These are phyloP conservation scores for Bipolaris cookei DNA, from an alignment of 2,329 filamentous ascomycete species.

Conservation along the genomic window DNA sequence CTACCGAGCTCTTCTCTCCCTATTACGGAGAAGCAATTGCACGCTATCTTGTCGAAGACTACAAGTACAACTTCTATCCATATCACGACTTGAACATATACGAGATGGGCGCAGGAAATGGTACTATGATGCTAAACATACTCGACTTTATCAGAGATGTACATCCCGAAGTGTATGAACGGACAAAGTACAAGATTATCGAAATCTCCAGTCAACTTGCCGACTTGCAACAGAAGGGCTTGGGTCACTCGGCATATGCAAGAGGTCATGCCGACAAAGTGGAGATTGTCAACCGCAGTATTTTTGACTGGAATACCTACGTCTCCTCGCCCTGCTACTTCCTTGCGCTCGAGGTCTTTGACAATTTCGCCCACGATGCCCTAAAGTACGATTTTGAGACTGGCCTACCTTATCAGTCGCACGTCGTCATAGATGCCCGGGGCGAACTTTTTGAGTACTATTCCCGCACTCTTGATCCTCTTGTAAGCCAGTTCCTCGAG, in stretches of 20 bases:
- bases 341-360: slow-evolving; percentile 95
- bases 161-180: slow-evolving; percentile 89
- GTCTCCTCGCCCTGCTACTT: slow-evolving; percentile 97
- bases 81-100: slow-evolving; percentile 98
- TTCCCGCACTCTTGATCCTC: slow-evolving; percentile 76
- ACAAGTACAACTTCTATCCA: slow-evolving; percentile 90
- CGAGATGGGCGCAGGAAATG: slow-evolving; percentile 97
- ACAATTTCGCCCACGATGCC: slow-evolving; percentile 96
- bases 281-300: slow-evolving; percentile 90
- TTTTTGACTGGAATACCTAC: slow-evolving; percentile 90
- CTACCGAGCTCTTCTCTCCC: slow-evolving; percentile 93
- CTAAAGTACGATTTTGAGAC: slow-evolving; percentile 88
- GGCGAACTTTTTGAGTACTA: slow-evolving; percentile 98
- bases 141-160: slow-evolving; percentile 91
- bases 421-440: slow-evolving; percentile 80
- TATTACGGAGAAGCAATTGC: slow-evolving; percentile 97
- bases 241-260: slow-evolving; percentile 69
- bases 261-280: slow-evolving; percentile 83
- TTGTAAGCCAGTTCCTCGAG: slow-evolving; percentile 80
- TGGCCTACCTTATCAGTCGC: slow-evolving; percentile 83
- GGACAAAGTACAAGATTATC: slow-evolving; percentile 93
- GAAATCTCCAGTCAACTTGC: slow-evolving; percentile 89
- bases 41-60: slow-evolving; percentile 94
- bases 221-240: slow-evolving; percentile 73
- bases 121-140: slow-evolving; percentile 97